Evolutionary conservation across 805 yeast genomes (phyloP).

Genomic region (Pichia paraexigua): DNA sequence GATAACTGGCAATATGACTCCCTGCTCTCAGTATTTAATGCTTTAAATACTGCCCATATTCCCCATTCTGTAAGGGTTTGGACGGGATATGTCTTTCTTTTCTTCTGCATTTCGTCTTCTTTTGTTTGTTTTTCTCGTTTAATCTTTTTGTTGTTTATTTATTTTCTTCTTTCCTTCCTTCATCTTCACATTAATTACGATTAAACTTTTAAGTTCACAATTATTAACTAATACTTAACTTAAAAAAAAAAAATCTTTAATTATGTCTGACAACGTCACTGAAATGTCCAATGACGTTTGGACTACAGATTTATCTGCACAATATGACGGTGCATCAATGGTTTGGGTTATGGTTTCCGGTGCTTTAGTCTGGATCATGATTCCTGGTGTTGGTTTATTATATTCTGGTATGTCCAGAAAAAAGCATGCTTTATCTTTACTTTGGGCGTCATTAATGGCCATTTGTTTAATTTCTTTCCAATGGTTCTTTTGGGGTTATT

Average conservation of each 20-base stretch:
- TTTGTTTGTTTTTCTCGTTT: no score
- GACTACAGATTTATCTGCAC: constrained; percentile 60
- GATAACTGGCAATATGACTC: no score
- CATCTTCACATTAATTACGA: not conserved
- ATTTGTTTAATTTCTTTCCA: constrained; percentile 78
- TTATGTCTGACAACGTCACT: not conserved
- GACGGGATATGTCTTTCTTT: no score
- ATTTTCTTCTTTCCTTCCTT: not conserved
- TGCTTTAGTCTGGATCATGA: constrained; percentile 87
- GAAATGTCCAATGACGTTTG: constrained; percentile 9
- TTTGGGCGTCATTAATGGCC: constrained; percentile 93
- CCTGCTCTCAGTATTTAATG: no score
- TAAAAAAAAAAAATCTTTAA: not conserved
- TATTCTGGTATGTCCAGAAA: constrained; percentile 93
- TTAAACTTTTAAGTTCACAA: no score
- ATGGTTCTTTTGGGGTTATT: constrained; percentile 99
- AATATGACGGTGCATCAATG: constrained; percentile 69
- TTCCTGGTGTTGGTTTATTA: constrained; percentile 90
- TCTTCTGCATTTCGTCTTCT: no score
- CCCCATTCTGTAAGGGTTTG: no score
- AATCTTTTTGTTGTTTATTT: no score
- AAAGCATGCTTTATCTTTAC: constrained; percentile 86
- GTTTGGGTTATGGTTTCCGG: constrained; percentile 78
- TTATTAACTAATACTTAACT: not conserved
- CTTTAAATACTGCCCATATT: no score